Conservation (phyloP, 371 early-diverging fungal genomes). For the Mucor saturninus region DNA sequence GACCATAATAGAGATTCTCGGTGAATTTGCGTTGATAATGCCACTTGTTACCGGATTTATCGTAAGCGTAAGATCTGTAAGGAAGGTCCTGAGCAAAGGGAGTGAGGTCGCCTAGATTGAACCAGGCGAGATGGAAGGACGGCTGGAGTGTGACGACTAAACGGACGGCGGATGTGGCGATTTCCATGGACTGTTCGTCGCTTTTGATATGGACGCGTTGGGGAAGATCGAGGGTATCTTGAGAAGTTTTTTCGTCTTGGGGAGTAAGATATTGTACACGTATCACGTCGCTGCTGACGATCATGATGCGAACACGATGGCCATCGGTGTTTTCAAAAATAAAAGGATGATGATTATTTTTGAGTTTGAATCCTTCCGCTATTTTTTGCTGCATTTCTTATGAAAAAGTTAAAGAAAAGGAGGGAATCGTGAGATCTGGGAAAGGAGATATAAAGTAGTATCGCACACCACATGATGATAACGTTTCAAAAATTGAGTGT, state of each 20-base stretch:
- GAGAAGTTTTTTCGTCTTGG: background rate
- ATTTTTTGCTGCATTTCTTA: constrained; percentile 35
- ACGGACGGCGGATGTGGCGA: constrained; percentile 26
- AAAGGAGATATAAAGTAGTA: background rate
- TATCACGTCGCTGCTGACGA: constrained; percentile 25
- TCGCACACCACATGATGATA: background rate
- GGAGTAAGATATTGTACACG: constrained; percentile 27
- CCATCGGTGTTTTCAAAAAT: constrained; percentile 31
- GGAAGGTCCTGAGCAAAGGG: constrained; percentile 60
- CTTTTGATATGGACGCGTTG: background rate
- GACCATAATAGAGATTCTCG: constrained; percentile 48
- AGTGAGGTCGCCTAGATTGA: constrained; percentile 9
- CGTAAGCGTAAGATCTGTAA: constrained; percentile 55
- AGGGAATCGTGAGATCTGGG: background rate
- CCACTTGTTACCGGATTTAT: constrained; percentile 31
- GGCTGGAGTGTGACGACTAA: constrained; percentile 24
- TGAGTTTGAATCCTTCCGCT: constrained; percentile 32
- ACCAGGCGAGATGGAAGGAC: constrained; percentile 29
- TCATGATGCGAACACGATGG: constrained; percentile 21
- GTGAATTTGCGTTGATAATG: constrained; percentile 40
- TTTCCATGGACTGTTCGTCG: constrained; percentile 4
- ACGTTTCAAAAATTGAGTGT: constrained; percentile 6
- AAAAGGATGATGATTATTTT: constrained; percentile 29
- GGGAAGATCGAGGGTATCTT: background rate
- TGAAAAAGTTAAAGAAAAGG: constrained; percentile 9